These are phyloP conservation scores for Aspergillus fischeri DNA, from an alignment of 2,329 filamentous ascomycete species.

Conservation along the genomic window DNA sequence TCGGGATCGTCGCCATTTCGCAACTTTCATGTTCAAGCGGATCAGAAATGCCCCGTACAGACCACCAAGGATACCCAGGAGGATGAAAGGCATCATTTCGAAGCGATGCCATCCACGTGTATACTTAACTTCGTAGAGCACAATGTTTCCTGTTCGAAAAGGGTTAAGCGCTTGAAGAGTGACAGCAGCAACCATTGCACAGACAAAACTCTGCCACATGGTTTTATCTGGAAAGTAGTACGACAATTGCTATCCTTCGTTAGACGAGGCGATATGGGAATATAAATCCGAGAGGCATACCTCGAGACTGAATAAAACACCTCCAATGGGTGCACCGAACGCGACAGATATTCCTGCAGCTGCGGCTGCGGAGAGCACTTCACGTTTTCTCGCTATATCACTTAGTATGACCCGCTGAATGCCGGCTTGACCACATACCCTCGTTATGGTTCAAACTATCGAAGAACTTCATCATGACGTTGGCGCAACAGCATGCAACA, in stretches of 20 bases:
- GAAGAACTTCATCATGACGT: constrained; percentile 88
- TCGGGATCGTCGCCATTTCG: constrained; percentile 69
- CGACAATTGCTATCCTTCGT: constrained; percentile 64
- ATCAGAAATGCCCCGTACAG: constrained; percentile 94
- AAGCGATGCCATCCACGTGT: constrained; percentile 90
- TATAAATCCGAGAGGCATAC: constrained; percentile 39
- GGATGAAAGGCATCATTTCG: constrained; percentile 80
- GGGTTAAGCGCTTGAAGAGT: constrained; percentile 90
- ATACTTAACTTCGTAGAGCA: constrained; percentile 93
- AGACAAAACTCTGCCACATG: constrained; percentile 99
- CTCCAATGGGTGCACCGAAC: constrained; percentile 89
- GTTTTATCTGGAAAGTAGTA: constrained; percentile 99
- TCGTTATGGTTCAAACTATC: constrained; percentile 79
- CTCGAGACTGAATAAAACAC: constrained; percentile 93
- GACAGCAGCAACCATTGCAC: constrained; percentile 96
- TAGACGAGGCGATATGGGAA: neutral
- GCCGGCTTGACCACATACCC: constrained; percentile 48
- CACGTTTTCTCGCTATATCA: constrained; percentile 74
- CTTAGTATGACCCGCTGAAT: constrained; percentile 7
- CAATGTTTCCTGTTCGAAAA: constrained; percentile 90
- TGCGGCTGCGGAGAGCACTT: constrained; percentile 87
- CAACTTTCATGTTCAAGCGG: constrained; percentile 84
- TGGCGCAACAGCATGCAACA: constrained; percentile 94
- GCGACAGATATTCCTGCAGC: constrained; percentile 91
- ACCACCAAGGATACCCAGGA: constrained; percentile 86